These are phyloP conservation scores for Pseudozyma hubeiensis DNA, from an alignment of 1,284 basidiomycete genomes.

Conservation along the genomic window DNA sequence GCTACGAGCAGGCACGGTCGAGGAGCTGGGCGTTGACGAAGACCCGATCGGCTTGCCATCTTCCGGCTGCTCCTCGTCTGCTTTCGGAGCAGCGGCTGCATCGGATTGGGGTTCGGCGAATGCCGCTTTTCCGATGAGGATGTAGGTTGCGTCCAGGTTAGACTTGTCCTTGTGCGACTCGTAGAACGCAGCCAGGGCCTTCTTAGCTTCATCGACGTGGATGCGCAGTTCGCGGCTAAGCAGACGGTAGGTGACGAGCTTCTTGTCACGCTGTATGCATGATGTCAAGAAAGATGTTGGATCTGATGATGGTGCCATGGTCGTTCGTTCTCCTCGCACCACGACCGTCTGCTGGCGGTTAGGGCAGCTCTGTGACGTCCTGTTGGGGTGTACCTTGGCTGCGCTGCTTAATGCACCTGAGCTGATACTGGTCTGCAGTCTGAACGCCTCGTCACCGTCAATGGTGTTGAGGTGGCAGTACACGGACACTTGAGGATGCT, in stretches of 20 bases:
- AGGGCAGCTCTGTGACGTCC: too few species aligned
- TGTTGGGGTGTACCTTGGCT: too few species aligned
- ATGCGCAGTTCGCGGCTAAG: constrained; percentile 56
- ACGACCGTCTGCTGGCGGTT: not conserved
- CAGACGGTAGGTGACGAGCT: constrained; percentile 56
- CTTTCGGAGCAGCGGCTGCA: not conserved
- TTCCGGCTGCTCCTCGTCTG: constrained; percentile 1
- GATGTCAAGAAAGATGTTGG: constrained; percentile 38
- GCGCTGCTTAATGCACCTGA: too few species aligned
- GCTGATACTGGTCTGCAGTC: too few species aligned
- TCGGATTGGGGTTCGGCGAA: constrained; percentile 1
- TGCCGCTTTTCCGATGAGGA: constrained; percentile 31
- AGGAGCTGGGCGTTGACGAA: constrained; percentile 23
- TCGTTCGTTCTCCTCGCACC: not conserved
- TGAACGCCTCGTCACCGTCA: too few species aligned
- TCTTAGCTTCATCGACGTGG: constrained; percentile 54
- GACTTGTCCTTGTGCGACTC: constrained; percentile 28
- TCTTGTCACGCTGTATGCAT: constrained; percentile 55
- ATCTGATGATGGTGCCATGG: constrained; percentile 28
- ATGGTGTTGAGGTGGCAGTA: too few species aligned
- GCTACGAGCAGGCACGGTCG: constrained; percentile 15
- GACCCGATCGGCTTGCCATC: constrained; percentile 17
- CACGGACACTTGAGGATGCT: too few species aligned
- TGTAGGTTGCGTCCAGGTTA: constrained; percentile 39
- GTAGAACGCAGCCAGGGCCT: constrained; percentile 35